Evolutionary conservation across 352 stramenopile species (phyloP).

Genomic region (Phytophthora meadii): DNA sequence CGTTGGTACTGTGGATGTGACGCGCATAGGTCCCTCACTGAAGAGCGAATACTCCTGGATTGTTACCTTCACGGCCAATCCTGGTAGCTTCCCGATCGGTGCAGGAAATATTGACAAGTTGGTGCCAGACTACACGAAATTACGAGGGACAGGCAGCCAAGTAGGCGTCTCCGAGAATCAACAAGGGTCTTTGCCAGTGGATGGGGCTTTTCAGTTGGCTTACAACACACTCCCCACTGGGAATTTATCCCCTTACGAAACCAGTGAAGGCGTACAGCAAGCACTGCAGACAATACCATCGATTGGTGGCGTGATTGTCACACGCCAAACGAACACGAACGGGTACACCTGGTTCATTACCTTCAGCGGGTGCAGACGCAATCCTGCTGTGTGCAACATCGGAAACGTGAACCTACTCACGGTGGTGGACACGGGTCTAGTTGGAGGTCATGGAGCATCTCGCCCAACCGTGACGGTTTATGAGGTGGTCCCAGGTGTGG

Average conservation of each 20-base stretch:
- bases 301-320: conserved; percentile 74
- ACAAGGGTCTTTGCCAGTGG: conserved; percentile 63
- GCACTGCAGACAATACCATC: conserved; percentile 56
- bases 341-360: conserved; percentile 93
- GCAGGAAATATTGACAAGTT: conserved; percentile 66
- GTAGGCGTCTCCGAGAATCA: conserved; percentile 41
- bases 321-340: conserved; percentile 56
- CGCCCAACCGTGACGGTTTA: conserved; percentile 53
- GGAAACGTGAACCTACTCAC: conserved; percentile 81
- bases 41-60: conserved; percentile 94
- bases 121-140: conserved; percentile 42
- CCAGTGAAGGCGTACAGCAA: conserved; percentile 43
- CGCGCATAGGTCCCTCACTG: conserved; percentile 79
- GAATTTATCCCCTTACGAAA: conserved; percentile 67
- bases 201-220: conserved; percentile 67
- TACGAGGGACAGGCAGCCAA: conserved; percentile 57
- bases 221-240: conserved; percentile 46
- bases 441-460: conserved; percentile 45
- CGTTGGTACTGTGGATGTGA: conserved; percentile 90
- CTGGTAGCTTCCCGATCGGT: conserved; percentile 91
- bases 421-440: conserved; percentile 47
- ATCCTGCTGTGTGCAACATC: conserved; percentile 89
- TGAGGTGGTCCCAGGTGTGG: conserved; percentile 65
- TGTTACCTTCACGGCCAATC: conserved; percentile 94
- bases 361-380: conserved; percentile 84